phyloP scores from a whole-genome alignment of 306 rosid species.

The Casuarina glauca region DNA sequence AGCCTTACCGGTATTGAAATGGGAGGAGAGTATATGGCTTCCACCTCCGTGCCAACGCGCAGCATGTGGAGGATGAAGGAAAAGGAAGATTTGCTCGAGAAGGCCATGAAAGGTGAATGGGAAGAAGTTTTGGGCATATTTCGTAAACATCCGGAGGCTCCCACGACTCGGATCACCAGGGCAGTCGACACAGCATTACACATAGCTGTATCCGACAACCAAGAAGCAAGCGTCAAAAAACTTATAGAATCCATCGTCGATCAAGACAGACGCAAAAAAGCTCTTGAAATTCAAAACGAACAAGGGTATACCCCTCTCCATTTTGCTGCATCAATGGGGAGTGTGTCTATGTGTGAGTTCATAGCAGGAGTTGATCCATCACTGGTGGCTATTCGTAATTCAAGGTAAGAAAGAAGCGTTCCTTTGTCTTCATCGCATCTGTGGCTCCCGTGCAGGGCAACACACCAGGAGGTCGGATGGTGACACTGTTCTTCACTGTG shows the following conservation, averaged over 20 bases:
- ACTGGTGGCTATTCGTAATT: slow-evolving; percentile 27
- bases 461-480: too few species aligned
- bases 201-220: slow-evolving; percentile 45
- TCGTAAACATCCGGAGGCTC: not conserved
- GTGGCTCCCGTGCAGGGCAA: too few species aligned
- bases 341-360: slow-evolving; percentile 24
- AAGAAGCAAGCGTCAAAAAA: slow-evolving; percentile 18
- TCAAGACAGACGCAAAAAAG: not conserved
- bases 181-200: slow-evolving; percentile 49
- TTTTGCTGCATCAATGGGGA: slow-evolving; percentile 39
- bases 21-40: too few species aligned
- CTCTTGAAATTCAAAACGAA: slow-evolving; percentile 16
- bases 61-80: too few species aligned
- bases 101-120: slow-evolving; percentile 42
- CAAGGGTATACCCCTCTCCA: slow-evolving; percentile 45
- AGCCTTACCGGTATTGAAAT: too few species aligned
- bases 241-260: not conserved
- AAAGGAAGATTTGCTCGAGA: slow-evolving; percentile 7
- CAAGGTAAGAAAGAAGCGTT: not conserved
- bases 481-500: too few species aligned
- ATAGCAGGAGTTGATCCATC: slow-evolving; percentile 8
- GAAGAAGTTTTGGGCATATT: slow-evolving; percentile 14
- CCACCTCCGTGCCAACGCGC: too few species aligned
- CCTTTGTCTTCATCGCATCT: too few species aligned
- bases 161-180: not conserved